A percentile compares a stretch with the other conserved stretches of the same genome.
phyloP scores from a whole-genome alignment of 2,329 filamentous ascomycete species.

The Orbilia brochopaga region DNA sequence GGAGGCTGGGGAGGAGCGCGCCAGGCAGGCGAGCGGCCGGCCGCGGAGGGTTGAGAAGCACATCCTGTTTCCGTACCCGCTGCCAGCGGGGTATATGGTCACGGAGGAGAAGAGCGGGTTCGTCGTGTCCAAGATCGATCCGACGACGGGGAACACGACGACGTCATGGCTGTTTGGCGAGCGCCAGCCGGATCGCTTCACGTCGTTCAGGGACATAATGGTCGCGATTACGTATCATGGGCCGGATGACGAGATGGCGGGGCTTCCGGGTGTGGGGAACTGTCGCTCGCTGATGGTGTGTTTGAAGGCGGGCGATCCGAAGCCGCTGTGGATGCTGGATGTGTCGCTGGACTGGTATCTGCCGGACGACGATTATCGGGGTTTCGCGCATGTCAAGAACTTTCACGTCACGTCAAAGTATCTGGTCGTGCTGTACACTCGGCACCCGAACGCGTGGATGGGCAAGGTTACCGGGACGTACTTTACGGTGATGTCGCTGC shows the following conservation, averaged over 20 bases:
- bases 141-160: conserved; percentile 46
- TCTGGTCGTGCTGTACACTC: conserved; percentile 55
- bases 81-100: conserved; percentile 52
- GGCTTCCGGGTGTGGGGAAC: conserved; percentile 41
- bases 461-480: conserved; percentile 55
- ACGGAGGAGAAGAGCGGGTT: conserved; percentile 51
- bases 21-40: conserved; percentile 49
- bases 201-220: conserved; percentile 53
- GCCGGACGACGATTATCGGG: conserved; percentile 52
- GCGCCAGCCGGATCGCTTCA: conserved; percentile 54
- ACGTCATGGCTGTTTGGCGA: conserved; percentile 53
- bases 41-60: conserved; percentile 49
- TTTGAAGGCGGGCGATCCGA: conserved; percentile 44
- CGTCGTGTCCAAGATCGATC: conserved; percentile 53
- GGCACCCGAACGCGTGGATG: conserved; percentile 53
- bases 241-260: conserved; percentile 46
- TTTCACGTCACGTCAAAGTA: conserved; percentile 55
- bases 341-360: conserved; percentile 53
- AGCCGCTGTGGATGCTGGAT: conserved; percentile 54
- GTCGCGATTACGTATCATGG: conserved; percentile 53
- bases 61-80: conserved; percentile 53
- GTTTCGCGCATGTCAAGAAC: conserved; percentile 55
- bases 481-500: conserved; percentile 52
- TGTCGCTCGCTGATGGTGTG: conserved; percentile 36
- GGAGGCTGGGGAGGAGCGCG: conserved; percentile 39